Conservation (phyloP, 225 moss, liverwort and hornwort species). For the Ulota crispa region DNA sequence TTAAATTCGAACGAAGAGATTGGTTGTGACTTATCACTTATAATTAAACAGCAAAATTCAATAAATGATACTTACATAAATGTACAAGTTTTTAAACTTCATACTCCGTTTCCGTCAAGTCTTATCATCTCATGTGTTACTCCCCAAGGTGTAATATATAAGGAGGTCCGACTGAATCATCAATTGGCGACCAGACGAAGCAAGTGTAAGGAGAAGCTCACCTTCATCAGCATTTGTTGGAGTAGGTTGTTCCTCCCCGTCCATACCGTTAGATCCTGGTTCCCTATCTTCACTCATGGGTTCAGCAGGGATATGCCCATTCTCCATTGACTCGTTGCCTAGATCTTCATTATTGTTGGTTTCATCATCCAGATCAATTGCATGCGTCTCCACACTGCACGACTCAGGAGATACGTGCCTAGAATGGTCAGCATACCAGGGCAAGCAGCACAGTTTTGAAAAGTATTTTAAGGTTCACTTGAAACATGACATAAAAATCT, state of each 20-base stretch:
- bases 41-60: too few species aligned
- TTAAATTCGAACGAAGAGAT: too few species aligned
- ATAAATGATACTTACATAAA: too few species aligned
- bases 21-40: too few species aligned
- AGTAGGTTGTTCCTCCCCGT: conserved; percentile 35
- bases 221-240: conserved; percentile 48
- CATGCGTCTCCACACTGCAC: conserved; percentile 93
- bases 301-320: conserved; percentile 42
- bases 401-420: conserved; percentile 5
- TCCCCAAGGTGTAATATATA: too few species aligned
- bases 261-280: conserved; percentile 46
- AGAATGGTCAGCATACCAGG: conserved; percentile 2
- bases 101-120: too few species aligned
- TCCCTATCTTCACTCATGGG: conserved; percentile 47
- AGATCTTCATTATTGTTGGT: conserved; percentile 57
- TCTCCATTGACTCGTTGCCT: conserved; percentile 31
- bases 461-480: neutral
- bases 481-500: neutral
- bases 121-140: too few species aligned
- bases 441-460: neutral
- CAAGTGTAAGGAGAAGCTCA: conserved; percentile 12
- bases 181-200: neutral
- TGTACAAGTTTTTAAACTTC: too few species aligned
- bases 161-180: neutral
- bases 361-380: conserved; percentile 82